Percentiles rank a stretch among this genome's conserved stretches.
These are phyloP conservation scores for Penicillium paradoxum DNA, from an alignment of 495 filamentous ascomycete species.

Conservation along the genomic window DNA sequence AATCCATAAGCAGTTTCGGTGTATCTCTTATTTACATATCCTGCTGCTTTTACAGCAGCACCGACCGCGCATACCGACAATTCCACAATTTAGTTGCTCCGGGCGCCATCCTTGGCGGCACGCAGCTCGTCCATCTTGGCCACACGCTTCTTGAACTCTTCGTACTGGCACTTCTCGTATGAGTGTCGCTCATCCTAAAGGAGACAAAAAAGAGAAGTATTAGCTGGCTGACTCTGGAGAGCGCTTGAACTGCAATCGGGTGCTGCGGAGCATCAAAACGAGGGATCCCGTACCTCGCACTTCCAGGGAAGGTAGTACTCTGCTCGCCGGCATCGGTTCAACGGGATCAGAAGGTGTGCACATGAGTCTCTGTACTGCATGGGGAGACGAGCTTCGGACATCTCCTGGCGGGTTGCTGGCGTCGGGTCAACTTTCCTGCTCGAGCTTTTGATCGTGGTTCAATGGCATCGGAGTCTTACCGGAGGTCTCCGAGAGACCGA, in stretches of 20 bases:
- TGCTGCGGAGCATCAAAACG: neutral
- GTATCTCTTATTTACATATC: constrained; percentile 46
- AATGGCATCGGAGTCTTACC: constrained; percentile 34
- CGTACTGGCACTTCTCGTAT: constrained; percentile 99
- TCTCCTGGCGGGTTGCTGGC: constrained; percentile 77
- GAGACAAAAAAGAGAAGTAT: neutral
- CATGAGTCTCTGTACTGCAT: constrained; percentile 91
- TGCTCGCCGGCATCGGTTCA: constrained; percentile 89
- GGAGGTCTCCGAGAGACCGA: constrained; percentile 43
- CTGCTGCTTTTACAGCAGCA: constrained; percentile 28
- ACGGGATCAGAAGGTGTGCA: constrained; percentile 85
- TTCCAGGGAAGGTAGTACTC: constrained; percentile 96
- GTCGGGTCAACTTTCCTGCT: constrained; percentile 18
- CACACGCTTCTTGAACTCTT: constrained; percentile 96
- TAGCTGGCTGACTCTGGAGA: neutral
- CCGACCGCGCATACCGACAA: constrained; percentile 13
- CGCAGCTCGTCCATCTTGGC: constrained; percentile 97
- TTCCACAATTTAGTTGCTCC: constrained; percentile 69
- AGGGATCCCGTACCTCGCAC: constrained; percentile 69
- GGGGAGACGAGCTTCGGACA: constrained; percentile 86
- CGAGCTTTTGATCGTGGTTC: constrained; percentile 14
- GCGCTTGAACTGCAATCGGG: neutral
- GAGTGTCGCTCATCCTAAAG: constrained; percentile 83
- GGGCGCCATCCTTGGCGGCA: constrained; percentile 74
- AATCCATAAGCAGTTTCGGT: constrained; percentile 39